Evolutionary conservation across 768 basidiomycete species (phyloP).

Genomic region (Infundibulicybe gibba): DNA sequence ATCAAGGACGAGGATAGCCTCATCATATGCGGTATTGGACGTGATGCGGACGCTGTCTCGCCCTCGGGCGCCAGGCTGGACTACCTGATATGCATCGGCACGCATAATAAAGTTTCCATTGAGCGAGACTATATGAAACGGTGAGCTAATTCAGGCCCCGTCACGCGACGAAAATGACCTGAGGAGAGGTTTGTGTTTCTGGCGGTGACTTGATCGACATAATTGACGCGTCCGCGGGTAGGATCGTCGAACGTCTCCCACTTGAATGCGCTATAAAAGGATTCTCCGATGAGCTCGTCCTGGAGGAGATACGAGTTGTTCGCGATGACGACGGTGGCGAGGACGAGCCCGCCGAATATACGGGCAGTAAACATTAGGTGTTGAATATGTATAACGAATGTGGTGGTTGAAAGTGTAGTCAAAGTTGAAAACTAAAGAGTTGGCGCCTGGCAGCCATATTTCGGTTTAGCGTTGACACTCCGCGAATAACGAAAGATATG

Average conservation of each 20-base stretch:
- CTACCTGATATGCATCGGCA: slow-evolving; percentile 39
- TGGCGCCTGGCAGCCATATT: too few species aligned
- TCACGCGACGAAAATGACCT: slow-evolving; percentile 25
- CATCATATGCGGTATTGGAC: slow-evolving; percentile 39
- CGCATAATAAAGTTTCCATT: slow-evolving; percentile 53
- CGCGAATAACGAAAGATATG: too few species aligned
- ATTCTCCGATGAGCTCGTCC: slow-evolving; percentile 19
- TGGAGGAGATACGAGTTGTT: slow-evolving; percentile 8
- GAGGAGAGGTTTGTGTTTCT: slow-evolving; percentile 38
- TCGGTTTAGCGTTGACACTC: too few species aligned
- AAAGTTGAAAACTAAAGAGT: not conserved
- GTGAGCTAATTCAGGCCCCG: not conserved
- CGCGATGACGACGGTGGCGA: not conserved
- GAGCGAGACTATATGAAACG: not conserved
- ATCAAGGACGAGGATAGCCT: slow-evolving; percentile 48
- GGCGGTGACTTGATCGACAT: slow-evolving; percentile 42
- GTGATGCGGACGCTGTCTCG: slow-evolving; percentile 54
- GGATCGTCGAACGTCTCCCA: slow-evolving; percentile 54
- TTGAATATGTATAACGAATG: not conserved
- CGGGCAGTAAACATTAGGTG: not conserved
- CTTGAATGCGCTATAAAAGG: slow-evolving; percentile 43
- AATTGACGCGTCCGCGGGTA: slow-evolving; percentile 66
- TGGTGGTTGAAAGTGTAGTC: not conserved
- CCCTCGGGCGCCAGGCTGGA: slow-evolving; percentile 37
- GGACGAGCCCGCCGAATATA: not conserved